A percentile compares a stretch with the other conserved stretches of the same genome.
phyloP scores from a whole-genome alignment of 1,284 basidiomycete genomes.

The Schizophyllum commune region DNA sequence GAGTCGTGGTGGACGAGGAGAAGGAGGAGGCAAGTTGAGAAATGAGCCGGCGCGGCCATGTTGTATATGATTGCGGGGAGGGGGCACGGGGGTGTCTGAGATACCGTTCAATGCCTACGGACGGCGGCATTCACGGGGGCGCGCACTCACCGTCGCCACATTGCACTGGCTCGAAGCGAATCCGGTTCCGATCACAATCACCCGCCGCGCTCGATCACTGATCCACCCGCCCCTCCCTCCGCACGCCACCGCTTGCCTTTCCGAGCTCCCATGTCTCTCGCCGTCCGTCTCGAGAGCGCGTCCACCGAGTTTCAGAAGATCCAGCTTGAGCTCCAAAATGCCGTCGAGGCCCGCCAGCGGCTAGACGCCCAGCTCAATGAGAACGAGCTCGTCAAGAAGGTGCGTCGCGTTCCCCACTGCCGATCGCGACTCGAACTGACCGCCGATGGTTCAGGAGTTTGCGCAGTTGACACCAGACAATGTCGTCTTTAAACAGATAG shows the following conservation, averaged over 20 bases:
- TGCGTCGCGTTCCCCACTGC: conserved; percentile 20
- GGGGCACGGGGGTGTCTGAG: neutral
- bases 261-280: conserved; percentile 30
- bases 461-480: conserved; percentile 69
- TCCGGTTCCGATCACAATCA: no score
- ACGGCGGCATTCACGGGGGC: no score
- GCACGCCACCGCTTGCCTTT: conserved; percentile 1
- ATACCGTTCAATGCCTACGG: no score
- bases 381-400: conserved; percentile 91
- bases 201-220: no score
- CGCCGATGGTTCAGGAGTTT: conserved; percentile 67
- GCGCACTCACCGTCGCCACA: no score
- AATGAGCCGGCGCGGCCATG: neutral
- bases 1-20: conserved; percentile 12
- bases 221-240: no score
- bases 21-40: conserved; percentile 1
- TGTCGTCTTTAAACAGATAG: conserved; percentile 87
- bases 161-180: no score
- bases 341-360: conserved; percentile 74
- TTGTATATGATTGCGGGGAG: neutral
- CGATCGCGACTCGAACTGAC: neutral
- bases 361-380: conserved; percentile 88
- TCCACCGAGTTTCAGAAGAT: conserved; percentile 75
- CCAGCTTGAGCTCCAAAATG: conserved; percentile 62
- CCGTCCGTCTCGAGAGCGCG: conserved; percentile 47